Evolutionary conservation across 495 filamentous ascomycete genomes (phyloP).

Genomic region (Xanthoparmelia taractica): DNA sequence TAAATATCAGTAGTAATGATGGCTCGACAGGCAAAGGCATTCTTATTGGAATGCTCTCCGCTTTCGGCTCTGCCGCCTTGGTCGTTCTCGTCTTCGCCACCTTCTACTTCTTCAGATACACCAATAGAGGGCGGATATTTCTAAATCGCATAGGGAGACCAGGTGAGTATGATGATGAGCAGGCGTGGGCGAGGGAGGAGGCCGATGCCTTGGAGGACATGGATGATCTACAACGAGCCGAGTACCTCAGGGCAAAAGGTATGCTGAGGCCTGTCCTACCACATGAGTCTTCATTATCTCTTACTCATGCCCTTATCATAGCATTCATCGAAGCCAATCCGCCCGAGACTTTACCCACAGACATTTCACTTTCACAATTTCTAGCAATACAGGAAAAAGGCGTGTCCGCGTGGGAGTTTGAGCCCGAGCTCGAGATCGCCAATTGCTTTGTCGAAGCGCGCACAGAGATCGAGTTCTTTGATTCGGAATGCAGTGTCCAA

Average conservation of each 20-base stretch:
- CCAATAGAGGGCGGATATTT: constrained; percentile 78
- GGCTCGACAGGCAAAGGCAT: constrained; percentile 69
- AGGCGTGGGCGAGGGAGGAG: constrained; percentile 85
- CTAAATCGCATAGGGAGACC: constrained; percentile 89
- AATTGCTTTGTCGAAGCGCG: constrained; percentile 97
- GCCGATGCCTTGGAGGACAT: constrained; percentile 88
- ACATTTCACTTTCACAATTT: constrained; percentile 95
- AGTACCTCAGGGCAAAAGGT: constrained; percentile 96
- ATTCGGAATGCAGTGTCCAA: constrained; percentile 94
- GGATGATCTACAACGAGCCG: constrained; percentile 84
- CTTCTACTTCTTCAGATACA: constrained; percentile 93
- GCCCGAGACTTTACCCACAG: constrained; percentile 88
- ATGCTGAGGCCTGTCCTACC: constrained; percentile 25
- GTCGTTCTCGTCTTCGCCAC: constrained; percentile 72
- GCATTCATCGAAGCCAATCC: constrained; percentile 93
- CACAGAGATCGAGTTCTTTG: constrained; percentile 97
- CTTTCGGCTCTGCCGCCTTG: constrained; percentile 83
- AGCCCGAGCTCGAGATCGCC: constrained; percentile 94
- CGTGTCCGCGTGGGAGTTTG: constrained; percentile 97
- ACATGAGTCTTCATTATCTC: not conserved
- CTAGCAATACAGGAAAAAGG: constrained; percentile 98
- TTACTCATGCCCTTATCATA: constrained; percentile 34
- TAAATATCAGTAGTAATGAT: constrained; percentile 27
- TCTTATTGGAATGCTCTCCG: constrained; percentile 91
- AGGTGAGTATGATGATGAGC: constrained; percentile 96